phyloP scores from a whole-genome alignment of 2,329 filamentous ascomycete species.

The Zasmidium angulare region DNA sequence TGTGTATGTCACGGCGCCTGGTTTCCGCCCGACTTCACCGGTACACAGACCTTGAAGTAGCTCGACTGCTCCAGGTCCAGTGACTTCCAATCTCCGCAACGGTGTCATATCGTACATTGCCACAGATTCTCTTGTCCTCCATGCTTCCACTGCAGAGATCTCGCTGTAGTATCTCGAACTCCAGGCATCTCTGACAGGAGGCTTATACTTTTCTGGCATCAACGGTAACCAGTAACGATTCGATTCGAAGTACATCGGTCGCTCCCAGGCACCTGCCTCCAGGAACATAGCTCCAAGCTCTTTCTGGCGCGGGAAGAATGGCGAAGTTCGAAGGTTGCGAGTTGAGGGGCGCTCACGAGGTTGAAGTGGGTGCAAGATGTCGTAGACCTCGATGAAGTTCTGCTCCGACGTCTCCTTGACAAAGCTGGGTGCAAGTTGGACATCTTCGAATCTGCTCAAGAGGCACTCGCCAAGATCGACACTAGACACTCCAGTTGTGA shows the following conservation, averaged over 20 bases:
- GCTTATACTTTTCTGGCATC: constrained; percentile 56
- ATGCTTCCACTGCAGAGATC: constrained; percentile 60
- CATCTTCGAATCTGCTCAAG: constrained; percentile 60
- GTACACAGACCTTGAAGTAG: constrained; percentile 57
- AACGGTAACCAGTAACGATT: constrained; percentile 54
- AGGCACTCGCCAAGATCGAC: constrained; percentile 62
- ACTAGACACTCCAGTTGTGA: constrained; percentile 56
- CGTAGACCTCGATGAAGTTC: constrained; percentile 65
- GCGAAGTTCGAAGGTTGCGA: constrained; percentile 59
- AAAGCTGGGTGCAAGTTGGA: constrained; percentile 58
- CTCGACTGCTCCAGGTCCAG: constrained; percentile 57
- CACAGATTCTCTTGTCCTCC: constrained; percentile 63
- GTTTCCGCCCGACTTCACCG: constrained; percentile 48
- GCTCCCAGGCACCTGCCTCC: constrained; percentile 61
- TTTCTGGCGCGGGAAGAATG: constrained; percentile 56
- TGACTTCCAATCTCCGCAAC: constrained; percentile 58
- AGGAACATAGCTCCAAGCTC: constrained; percentile 61
- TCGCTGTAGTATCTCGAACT: constrained; percentile 58
- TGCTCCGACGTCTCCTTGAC: constrained; percentile 60
- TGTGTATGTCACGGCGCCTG: constrained; percentile 56
- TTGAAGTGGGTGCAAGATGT: constrained; percentile 62
- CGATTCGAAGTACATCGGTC: constrained; percentile 62
- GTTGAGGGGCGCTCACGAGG: constrained; percentile 53
- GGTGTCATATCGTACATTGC: constrained; percentile 65
- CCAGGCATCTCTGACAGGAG: constrained; percentile 59